These are phyloP conservation scores for Toxicodendron radicans DNA, from an alignment of 345 rosid genomes.

Conservation along the genomic window DNA sequence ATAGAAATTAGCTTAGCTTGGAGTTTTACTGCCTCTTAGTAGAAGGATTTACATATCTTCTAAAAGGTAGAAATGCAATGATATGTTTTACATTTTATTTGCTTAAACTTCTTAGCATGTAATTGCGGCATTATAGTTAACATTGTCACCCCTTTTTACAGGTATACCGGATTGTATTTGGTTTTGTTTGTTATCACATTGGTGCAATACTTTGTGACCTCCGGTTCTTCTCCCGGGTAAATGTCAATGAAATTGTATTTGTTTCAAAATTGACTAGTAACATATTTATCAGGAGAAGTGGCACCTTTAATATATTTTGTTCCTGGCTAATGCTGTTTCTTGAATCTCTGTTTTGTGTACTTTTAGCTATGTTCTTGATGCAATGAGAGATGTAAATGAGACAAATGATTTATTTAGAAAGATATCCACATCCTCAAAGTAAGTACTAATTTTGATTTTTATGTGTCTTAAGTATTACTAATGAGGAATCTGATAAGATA, in stretches of 20 bases:
- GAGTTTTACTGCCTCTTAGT: neutral
- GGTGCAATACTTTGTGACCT: conserved; percentile 80
- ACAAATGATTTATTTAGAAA: conserved; percentile 27
- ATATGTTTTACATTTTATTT: neutral
- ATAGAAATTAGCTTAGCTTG: neutral
- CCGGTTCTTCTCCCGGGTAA: conserved; percentile 97
- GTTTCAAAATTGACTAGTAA: neutral
- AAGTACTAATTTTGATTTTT: conserved; percentile 28
- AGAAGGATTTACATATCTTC: neutral
- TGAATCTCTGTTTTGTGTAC: conserved; percentile 12
- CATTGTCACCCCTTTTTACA: conserved; percentile 29
- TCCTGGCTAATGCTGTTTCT: conserved; percentile 15
- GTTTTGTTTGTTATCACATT: conserved; percentile 60
- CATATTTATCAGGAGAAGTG: neutral
- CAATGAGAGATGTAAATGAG: conserved; percentile 45
- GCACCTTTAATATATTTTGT: neutral
- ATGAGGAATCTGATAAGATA: neutral
- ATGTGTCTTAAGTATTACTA: neutral
- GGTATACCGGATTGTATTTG: conserved; percentile 75
- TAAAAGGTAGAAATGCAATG: neutral
- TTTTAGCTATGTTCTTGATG: conserved; percentile 68
- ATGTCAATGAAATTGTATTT: conserved; percentile 12
- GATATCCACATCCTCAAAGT: conserved; percentile 49
- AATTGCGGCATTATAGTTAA: neutral
- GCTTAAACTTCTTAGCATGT: neutral